These are phyloP conservation scores for Raphanus raphanistrum DNA, from an alignment of 345 rosid species.

Conservation along the genomic window DNA sequence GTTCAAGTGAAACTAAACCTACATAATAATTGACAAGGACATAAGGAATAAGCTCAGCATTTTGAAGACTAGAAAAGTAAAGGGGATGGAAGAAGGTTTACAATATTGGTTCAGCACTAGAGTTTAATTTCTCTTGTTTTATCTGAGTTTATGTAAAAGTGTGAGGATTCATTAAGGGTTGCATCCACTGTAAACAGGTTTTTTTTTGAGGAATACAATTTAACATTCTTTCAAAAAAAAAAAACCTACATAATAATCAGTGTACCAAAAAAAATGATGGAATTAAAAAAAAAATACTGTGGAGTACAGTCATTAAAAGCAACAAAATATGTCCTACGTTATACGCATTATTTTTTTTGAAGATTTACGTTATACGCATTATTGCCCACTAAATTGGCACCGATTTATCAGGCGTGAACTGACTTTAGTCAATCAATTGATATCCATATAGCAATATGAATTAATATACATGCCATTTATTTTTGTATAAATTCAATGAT, in stretches of 20 bases:
- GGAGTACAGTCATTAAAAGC: background rate
- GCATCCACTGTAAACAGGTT: too few relatives aligned
- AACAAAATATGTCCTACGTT: slow-evolving; percentile 34
- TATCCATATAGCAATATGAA: background rate
- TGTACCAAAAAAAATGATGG: background rate
- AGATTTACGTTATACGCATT: slow-evolving; percentile 21
- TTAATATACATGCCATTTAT: background rate
- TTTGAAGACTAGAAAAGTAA: too few relatives aligned
- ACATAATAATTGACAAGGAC: slow-evolving; percentile 2
- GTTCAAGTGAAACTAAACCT: background rate
- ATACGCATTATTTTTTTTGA: background rate
- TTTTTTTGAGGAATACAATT: too few relatives aligned
- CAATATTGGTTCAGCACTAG: too few relatives aligned
- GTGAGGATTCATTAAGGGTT: too few relatives aligned
- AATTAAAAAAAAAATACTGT: slow-evolving; percentile 15
- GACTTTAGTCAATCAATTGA: slow-evolving; percentile 28
- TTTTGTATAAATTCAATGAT: background rate
- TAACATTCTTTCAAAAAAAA: too few relatives aligned
- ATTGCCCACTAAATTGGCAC: slow-evolving; percentile 30
- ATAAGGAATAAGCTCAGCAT: too few relatives aligned
- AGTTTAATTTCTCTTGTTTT: too few relatives aligned
- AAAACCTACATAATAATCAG: background rate
- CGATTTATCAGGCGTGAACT: slow-evolving; percentile 33
- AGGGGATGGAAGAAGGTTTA: too few relatives aligned
- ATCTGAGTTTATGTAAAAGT: too few relatives aligned